These are phyloP conservation scores for Zygotorulaspora danielsina DNA, from an alignment of 805 yeast genomes.

Conservation along the genomic window DNA sequence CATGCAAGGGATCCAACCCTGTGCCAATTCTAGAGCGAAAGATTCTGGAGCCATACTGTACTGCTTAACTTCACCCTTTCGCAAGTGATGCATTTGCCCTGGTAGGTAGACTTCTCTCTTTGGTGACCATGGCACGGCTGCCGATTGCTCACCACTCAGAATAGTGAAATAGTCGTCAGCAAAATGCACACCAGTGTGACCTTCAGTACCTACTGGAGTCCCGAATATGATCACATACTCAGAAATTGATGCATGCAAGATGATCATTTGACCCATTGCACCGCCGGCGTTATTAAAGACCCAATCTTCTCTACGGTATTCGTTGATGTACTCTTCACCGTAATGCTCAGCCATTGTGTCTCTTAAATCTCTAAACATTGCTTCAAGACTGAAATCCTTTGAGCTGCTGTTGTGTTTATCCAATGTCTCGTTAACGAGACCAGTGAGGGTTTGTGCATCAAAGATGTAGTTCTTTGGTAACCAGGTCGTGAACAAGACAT, in stretches of 20 bases:
- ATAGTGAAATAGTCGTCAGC: slow-evolving; percentile 98
- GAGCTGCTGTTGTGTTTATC: slow-evolving; percentile 41
- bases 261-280: slow-evolving; percentile 96
- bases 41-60: slow-evolving; percentile 78
- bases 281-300: slow-evolving; percentile 97
- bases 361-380: slow-evolving; percentile 58
- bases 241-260: slow-evolving; percentile 88
- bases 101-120: slow-evolving; percentile 71
- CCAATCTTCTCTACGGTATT: slow-evolving; percentile 78
- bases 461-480: slow-evolving; percentile 69
- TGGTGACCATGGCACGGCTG: slow-evolving; percentile 62
- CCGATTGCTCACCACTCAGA: slow-evolving; percentile 70
- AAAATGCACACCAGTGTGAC: slow-evolving; percentile 92
- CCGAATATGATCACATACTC: slow-evolving; percentile 95
- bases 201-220: slow-evolving; percentile 90
- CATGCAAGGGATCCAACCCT: slow-evolving; percentile 99
- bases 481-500: slow-evolving; percentile 49
- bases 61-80: slow-evolving; percentile 73
- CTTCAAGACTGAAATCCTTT: slow-evolving; percentile 53
- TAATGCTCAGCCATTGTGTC: slow-evolving; percentile 56
- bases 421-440: slow-evolving; percentile 53
- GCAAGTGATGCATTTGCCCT: slow-evolving; percentile 80
- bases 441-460: slow-evolving; percentile 58
- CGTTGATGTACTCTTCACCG: slow-evolving; percentile 69
- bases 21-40: slow-evolving; percentile 92